Base-by-base conservation (phyloP, 345 rosid genomes). In the Excoecaria cochinchinensis region DNA sequence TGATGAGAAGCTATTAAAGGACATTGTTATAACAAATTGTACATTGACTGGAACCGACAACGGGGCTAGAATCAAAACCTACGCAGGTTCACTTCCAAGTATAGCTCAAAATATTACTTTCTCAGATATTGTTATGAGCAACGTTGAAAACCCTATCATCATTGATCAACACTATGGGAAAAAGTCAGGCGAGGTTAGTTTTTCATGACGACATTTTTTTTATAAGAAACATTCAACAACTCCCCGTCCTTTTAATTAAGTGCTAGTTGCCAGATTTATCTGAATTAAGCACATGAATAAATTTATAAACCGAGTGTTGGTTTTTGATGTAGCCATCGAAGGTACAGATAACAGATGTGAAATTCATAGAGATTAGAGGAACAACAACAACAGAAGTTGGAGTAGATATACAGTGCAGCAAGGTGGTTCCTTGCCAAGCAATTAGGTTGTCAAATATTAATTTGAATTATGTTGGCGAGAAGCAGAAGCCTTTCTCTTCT, bases 21-120 rank as follows among this genome's bases (percentile, higher is more conserved):
- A 87, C 13, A 76, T 91, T 48, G 19, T 53, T 10, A 84, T 91
- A 52, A 68, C 51, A 8, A 84, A 91, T 60, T 82, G 92, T 82
- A 90, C 93, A 2, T 48, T 93, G 66, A 53, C 42, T 46, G 55
- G 71, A 22, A 87, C 98, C 3, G 73, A 80, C 8, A 93, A 93
- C 75, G 98, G 98, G 6, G 24, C 86, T 40, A 83, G 98, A 68
- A 91, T 93, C 88, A 93, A 93, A 77, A 93, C 98, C 21, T 85
- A 78, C 77, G 85, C 78, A 13, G 86, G 85, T 6, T 79, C 94
- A 56, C 80, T 77, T 24, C 85, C 86, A 10, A 79, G 86, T 74
- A 77, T 64, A 22, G 97, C 92, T 46, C 64, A 86, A 3, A 64
- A 55, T 48, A 67, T 90, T 39, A 67, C 79, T 63, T 93, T 86